These are phyloP conservation scores for Capillidium heterosporum DNA, from an alignment of 371 early-diverging fungal species.

Conservation along the genomic window DNA sequence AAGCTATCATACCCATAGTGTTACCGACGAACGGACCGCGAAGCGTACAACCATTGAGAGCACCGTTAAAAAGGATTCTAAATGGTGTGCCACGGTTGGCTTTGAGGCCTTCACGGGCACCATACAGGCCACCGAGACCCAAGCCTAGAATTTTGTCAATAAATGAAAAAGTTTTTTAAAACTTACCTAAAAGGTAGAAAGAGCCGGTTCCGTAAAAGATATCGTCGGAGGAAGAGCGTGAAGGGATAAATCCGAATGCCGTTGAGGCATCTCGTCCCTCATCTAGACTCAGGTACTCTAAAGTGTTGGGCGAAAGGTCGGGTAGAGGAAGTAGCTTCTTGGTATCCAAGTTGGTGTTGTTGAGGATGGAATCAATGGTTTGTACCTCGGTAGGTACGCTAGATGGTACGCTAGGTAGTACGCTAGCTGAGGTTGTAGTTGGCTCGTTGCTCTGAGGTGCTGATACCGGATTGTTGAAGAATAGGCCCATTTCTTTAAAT, in stretches of 20 bases:
- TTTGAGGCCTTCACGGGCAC: slow-evolving; percentile 55
- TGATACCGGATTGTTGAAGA: no score
- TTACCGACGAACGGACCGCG: slow-evolving; percentile 78
- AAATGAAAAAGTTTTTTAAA: not conserved
- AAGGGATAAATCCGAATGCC: slow-evolving; percentile 35
- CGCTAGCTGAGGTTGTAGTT: no score
- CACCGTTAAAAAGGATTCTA: slow-evolving; percentile 62
- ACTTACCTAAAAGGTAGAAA: slow-evolving; percentile 47
- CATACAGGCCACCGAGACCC: slow-evolving; percentile 61
- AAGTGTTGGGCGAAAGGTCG: slow-evolving; percentile 30
- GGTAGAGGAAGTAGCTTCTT: slow-evolving; percentile 33
- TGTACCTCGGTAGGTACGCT: not conserved
- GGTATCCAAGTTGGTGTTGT: slow-evolving; percentile 15
- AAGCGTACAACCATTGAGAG: slow-evolving; percentile 66
- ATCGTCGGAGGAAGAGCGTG: slow-evolving; percentile 66
- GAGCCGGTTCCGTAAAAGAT: slow-evolving; percentile 76
- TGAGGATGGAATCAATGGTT: not conserved
- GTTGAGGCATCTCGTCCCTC: slow-evolving; percentile 14
- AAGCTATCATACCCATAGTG: slow-evolving; percentile 52
- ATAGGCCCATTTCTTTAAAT: no score
- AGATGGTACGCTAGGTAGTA: no score
- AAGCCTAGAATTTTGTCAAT: slow-evolving; percentile 17
- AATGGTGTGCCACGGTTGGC: slow-evolving; percentile 35
- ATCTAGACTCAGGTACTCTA: slow-evolving; percentile 33
- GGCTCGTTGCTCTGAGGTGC: no score